These are phyloP conservation scores for Clathrus columnatus DNA, from an alignment of 768 basidiomycete genomes.

Conservation along the genomic window DNA sequence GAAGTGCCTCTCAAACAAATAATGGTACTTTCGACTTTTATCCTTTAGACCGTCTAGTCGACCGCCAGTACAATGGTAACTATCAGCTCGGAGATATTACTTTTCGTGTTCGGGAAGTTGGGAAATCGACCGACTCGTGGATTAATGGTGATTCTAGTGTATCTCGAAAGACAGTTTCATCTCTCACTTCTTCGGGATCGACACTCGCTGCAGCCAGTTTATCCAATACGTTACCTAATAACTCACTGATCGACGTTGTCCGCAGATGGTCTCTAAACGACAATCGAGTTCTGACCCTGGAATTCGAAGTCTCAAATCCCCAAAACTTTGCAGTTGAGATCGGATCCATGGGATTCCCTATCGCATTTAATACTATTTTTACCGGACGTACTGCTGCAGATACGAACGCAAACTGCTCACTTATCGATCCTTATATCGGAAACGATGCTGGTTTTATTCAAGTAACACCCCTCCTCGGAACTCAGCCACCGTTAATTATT, in stretches of 20 bases:
- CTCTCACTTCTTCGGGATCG: constrained; percentile 32
- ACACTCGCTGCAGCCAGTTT: constrained; percentile 43
- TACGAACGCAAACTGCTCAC: constrained; percentile 42
- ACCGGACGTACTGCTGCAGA: constrained; percentile 43
- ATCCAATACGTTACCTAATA: constrained; percentile 37
- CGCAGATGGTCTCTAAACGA: constrained; percentile 41
- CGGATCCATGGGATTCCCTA: constrained; percentile 41
- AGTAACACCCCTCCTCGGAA: constrained; percentile 45
- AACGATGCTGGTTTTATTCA: constrained; percentile 49
- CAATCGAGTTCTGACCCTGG: constrained; percentile 33
- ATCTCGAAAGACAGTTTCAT: constrained; percentile 30
- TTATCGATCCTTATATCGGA: constrained; percentile 51
- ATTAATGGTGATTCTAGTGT: constrained; percentile 37
- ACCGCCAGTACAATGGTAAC: constrained; percentile 37
- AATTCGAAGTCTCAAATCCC: constrained; percentile 43
- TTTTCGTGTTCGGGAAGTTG: constrained; percentile 39
- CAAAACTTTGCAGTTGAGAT: constrained; percentile 42
- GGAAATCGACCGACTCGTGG: constrained; percentile 33
- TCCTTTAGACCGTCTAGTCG: constrained; percentile 41
- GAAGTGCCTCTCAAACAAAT: constrained; percentile 16
- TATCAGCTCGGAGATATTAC: constrained; percentile 52
- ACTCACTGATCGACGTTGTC: constrained; percentile 39
- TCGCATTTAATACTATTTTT: constrained; percentile 55
- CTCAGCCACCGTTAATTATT: constrained; percentile 43
- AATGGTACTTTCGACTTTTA: constrained; percentile 38